Evolutionary conservation across 1,284 basidiomycete species (phyloP), one percentile per base, ranked within the genome.

Genomic region (Veloporphyrellus conicus): DNA sequence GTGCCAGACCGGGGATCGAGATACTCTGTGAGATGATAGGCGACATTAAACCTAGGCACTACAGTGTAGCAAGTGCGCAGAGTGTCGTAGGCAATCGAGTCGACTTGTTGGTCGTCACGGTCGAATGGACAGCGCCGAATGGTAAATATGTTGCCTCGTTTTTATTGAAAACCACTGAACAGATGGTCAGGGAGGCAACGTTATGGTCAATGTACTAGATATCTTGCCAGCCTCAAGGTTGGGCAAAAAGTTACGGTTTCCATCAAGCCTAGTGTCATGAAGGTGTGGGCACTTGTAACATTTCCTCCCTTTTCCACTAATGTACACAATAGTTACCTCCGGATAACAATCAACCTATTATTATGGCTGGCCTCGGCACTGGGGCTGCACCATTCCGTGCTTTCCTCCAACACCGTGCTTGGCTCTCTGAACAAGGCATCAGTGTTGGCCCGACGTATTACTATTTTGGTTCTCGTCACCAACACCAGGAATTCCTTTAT

Each of bases 181-280:
- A 31, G 33, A 48, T 42, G 50, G 7, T 33, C 43, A 92, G 91
- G 90, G 47, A 74, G 81, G 38, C 76, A 76, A 23, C 83, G 91
- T 54, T 96, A 82, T 69, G 95, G 95, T 32, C 95, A 99, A 71
- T 99, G 95, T 70, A 99, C 96, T 3, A 81, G 93, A 56, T 99
- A 99, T 71, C 84, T 99, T 34, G 84, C 87, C 22, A 81, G 78
- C 34, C 79, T 99, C 46, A 80, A 80, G 62, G 69, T 87, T 22
- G 96, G 96, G 28, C 88, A 91, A 68, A 87, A 94, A 70, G 93
- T 99, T 28, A 98, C 94, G 2, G 95, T 97, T 15, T 97, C 93
- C 16, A 88, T 99, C 72, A 97, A 97, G 71, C 96, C 96, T 19
- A 95, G 92, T 62, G 95, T 99, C 41, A 99, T 99, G 95, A 99